These are phyloP conservation scores for Pulveroboletus frians DNA, from an alignment of 768 basidiomycete genomes.

Conservation along the genomic window DNA sequence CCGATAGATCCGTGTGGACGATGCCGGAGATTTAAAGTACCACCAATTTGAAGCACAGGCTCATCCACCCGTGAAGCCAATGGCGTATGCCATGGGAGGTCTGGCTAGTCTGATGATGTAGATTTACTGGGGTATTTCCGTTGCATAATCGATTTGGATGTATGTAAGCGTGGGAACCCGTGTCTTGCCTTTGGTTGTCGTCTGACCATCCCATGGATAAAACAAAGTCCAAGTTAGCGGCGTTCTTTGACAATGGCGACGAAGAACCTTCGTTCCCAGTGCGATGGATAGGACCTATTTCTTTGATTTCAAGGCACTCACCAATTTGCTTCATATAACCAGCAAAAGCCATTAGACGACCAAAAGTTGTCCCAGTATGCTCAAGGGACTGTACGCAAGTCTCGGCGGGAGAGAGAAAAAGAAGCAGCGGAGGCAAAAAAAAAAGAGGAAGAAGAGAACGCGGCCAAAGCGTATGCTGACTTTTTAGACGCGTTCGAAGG, in stretches of 20 bases:
- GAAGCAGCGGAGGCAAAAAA: slow-evolving; percentile 90
- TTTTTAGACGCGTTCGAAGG: slow-evolving; percentile 83
- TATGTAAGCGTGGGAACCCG: slow-evolving; percentile 24
- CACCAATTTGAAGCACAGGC: slow-evolving; percentile 79
- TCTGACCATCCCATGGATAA: slow-evolving; percentile 27
- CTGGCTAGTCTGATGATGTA: slow-evolving; percentile 69
- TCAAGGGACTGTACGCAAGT: slow-evolving; percentile 84
- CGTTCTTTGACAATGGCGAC: slow-evolving; percentile 82
- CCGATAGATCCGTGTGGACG: slow-evolving; percentile 73
- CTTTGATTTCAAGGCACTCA: slow-evolving; percentile 49
- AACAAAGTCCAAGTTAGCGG: slow-evolving; percentile 51
- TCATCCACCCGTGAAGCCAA: slow-evolving; percentile 88
- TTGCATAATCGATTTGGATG: not conserved
- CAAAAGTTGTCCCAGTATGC: slow-evolving; percentile 82
- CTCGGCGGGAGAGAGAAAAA: slow-evolving; percentile 85
- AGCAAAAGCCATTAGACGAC: slow-evolving; percentile 85
- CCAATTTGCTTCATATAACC: slow-evolving; percentile 46
- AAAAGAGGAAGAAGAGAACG: slow-evolving; percentile 74
- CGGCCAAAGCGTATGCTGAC: slow-evolving; percentile 76
- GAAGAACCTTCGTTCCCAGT: slow-evolving; percentile 86
- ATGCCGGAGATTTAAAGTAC: slow-evolving; percentile 67
- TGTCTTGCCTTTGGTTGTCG: slow-evolving; percentile 1
- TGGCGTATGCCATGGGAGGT: slow-evolving; percentile 79
- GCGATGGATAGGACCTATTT: slow-evolving; percentile 78
- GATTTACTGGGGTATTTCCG: slow-evolving; percentile 1